Evolutionary conservation across 345 rosid species (phyloP), one percentile per base, ranked within the genome.

Genomic region (Garcia nutans): DNA sequence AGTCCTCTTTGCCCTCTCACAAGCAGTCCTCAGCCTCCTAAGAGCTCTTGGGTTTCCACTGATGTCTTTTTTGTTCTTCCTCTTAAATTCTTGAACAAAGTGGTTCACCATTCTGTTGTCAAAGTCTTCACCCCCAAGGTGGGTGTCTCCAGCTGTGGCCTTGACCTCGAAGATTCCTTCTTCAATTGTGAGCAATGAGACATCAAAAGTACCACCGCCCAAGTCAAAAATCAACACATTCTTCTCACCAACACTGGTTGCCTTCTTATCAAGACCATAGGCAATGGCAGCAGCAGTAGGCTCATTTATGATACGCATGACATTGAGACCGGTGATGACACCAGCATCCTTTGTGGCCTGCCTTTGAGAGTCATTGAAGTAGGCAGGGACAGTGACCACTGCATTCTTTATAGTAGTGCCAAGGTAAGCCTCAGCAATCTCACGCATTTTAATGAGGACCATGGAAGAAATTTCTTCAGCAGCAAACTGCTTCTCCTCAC

Each of bases 261-360:
- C 83, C 74, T 76, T 80, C 72, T 80, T 80, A 75, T 80, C 83
- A 65, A 80, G 76, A 41, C 83, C 83, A 37, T 80, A 80, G 33
- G 83, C 83, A 37, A 80, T 80, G 60, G 83, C 83, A 19, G 83
- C 83, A 23, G 83, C 83, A 9, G 83, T 80, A 0, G 83, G 83
- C 62, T 80, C 79, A 23, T 80, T 80, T 37, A 80, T 80, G 22
- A 80, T 80, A n/a, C 82, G 79, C 79, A 80, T 75, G 13, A 79
- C 82, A 22, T 79, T 79, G 52, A 79, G 66, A 6, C 82, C 82
- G 5, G 82, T 72, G 31, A 80, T 80, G 6, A 71, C 73, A 16
- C 82, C 82, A 15, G 82, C 83, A 52, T 80, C 83, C 68, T 80
- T 80, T 0, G 83, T 80, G 1, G 83, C 83, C 64, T 80, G 83